Percentiles rank a stretch among this genome's conserved stretches.
Conservation (phyloP, 805 yeast species). For the Saturnispora kantuleensis region DNA sequence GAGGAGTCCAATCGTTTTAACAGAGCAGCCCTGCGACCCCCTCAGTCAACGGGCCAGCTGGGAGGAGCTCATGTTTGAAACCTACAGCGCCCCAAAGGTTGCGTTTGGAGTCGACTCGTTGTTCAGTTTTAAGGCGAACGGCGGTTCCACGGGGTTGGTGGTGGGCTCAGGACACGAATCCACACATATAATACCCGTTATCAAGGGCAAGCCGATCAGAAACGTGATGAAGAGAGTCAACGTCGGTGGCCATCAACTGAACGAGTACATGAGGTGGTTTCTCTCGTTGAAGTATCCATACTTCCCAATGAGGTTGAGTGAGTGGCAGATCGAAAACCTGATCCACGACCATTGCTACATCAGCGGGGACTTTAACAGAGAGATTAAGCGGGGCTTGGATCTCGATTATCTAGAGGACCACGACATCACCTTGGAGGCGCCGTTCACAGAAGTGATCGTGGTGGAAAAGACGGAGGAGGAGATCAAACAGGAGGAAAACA, state of each 20-base stretch:
- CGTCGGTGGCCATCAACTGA: slow-evolving; percentile 82
- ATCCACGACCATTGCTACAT: slow-evolving; percentile 74
- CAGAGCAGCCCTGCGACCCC: slow-evolving; percentile 69
- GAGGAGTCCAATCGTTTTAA: slow-evolving; percentile 71
- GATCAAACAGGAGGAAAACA: slow-evolving; percentile 61
- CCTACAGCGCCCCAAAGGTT: slow-evolving; percentile 63
- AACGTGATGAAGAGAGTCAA: slow-evolving; percentile 70
- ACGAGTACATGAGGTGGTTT: slow-evolving; percentile 50
- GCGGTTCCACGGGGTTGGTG: slow-evolving; percentile 58
- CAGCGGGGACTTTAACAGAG: slow-evolving; percentile 56
- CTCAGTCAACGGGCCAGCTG: slow-evolving; percentile 58
- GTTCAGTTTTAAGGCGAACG: slow-evolving; percentile 64
- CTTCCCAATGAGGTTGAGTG: slow-evolving; percentile 67
- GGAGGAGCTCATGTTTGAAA: slow-evolving; percentile 80
- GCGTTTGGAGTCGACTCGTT: slow-evolving; percentile 77
- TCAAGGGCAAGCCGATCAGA: slow-evolving; percentile 57
- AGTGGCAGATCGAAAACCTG: slow-evolving; percentile 54
- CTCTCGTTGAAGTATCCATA: slow-evolving; percentile 81
- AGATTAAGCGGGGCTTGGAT: slow-evolving; percentile 46
- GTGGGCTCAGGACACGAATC: slow-evolving; percentile 77
- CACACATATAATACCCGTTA: slow-evolving; percentile 73
- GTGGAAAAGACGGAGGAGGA: slow-evolving; percentile 81
- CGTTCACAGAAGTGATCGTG: slow-evolving; percentile 55
- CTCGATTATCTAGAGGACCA: slow-evolving; percentile 53
- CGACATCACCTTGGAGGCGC: slow-evolving; percentile 78